phyloP scores from a whole-genome alignment of 106 monocot species.

The Dactylorhiza incarnata region DNA sequence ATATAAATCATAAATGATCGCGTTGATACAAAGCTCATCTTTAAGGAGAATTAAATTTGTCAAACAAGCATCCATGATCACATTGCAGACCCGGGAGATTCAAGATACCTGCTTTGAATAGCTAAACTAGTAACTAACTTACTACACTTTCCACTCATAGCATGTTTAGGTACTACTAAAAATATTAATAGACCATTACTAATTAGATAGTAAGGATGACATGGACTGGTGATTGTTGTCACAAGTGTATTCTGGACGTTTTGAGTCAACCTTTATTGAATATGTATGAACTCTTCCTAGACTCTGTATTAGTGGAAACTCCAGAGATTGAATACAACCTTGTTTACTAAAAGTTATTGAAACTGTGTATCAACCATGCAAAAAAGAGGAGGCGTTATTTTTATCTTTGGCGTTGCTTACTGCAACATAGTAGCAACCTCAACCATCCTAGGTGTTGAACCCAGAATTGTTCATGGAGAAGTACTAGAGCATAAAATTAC shows the following conservation, averaged over 20 bases:
- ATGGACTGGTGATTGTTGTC: too few species aligned
- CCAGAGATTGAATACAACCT: too few species aligned
- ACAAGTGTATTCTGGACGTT: too few species aligned
- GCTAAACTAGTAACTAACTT: not conserved
- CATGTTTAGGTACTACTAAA: not conserved
- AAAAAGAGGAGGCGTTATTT: not conserved
- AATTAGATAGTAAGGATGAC: not conserved
- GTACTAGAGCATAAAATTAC: too few species aligned
- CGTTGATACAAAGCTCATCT: not conserved
- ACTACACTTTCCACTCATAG: not conserved
- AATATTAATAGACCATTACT: not conserved
- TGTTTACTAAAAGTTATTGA: not conserved
- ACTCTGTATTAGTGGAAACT: too few species aligned
- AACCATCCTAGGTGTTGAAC: not conserved
- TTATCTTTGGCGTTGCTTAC: not conserved
- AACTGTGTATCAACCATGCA: not conserved
- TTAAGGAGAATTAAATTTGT: not conserved
- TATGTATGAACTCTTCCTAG: too few species aligned
- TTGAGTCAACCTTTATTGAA: too few species aligned
- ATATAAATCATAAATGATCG: slow-evolving; percentile 2
- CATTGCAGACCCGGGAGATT: not conserved
- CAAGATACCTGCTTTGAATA: not conserved
- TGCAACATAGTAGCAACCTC: not conserved
- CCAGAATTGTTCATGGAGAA: too few species aligned
- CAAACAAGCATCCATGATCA: not conserved